Evolutionary conservation across 202 grass and related monocot species (phyloP), one percentile per base, ranked within the genome.

Genomic region (Setaria viridis): DNA sequence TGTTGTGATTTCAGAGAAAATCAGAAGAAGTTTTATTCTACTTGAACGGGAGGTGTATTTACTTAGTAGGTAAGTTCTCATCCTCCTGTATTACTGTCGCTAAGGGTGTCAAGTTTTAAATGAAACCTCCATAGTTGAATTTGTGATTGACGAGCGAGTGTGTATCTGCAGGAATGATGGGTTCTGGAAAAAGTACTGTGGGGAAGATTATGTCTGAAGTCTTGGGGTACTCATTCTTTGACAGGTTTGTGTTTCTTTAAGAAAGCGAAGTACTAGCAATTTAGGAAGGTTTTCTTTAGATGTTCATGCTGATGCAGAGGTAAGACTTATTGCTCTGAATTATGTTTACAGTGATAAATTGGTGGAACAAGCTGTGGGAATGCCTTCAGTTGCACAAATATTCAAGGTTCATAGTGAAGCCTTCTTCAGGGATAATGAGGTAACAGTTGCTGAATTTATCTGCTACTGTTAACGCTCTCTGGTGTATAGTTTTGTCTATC

Each of bases 101-200:
- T 43, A 58, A 78, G 59, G 63, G 34, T 14, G 6, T 14, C 5
- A 65, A 57, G 2, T 65, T 34, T 76, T 80, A 6, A 53, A 69
- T 87, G 13, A 33, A 77, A 78, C 2, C 79, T 2, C 47, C n/a
- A 47, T 82, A 10, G 76, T 75, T 72, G 41, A 15, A 78, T 55
- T 82, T 72, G 11, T 21, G 19, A 88, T 57, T 85, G 68, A 64
- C 70, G 41, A 67, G 16, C 47, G 12, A 74, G 35, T 47, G 21
- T 20, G 59, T 76, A 39, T 90, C 49, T 49, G 67, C 76, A 98
- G 95, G 95, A 78, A 92, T 98, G 93, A 98, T 98, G 95, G 97
- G 97, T 71, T 99, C 97, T 50, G 97, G 97, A n/a, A 99, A 99
- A 87, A 99, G 90, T 67, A 99, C 97, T 7, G 94, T 99, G 30